Evolutionary conservation across 495 filamentous ascomycete species (phyloP), one percentile per base, ranked within the genome.

Genomic region (Parmelia sp.): DNA sequence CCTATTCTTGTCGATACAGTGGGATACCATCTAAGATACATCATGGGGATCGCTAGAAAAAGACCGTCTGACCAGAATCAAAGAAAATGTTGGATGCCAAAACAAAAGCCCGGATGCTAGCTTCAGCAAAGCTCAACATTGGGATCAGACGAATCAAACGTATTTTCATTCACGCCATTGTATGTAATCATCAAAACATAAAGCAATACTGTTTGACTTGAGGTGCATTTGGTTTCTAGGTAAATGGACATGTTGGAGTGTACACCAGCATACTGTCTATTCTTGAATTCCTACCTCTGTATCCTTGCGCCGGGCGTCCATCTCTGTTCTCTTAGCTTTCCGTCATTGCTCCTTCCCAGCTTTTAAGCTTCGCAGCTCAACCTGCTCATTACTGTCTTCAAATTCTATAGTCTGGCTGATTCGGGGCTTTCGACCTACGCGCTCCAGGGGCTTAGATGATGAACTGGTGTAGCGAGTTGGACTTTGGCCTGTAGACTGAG

Each of bases 1-100:
- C 62, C 62, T 59, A 53, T 64, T 64, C 62, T 64, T 64, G 62
- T 64, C 27, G 56, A 64, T 64, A 59, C 62, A 59, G 44, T 51
- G 57, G n/a, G 49, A 59, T 60, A 53, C 57, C 47, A 37, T 42
- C 35, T 39, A 51, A 59, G 57, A 51, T 59, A 59, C 42, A 64
- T 23, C 55, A 40, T 59, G 40, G 35, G 25, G 23, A 44, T 29
- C 21, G 25, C 21, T 17, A 36, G 19, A 42, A 57, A 55, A 57
- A 44, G 25, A 55, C 51, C 19, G 51, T 21, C 31, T 33, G 61
- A 56, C 42, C 21, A 31, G 51, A 57, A 42, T 2, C 31, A 23
- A 33, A 45, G 27, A 23, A 45, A 10, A 47, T 44, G 53, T 23
- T 58, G 49, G 12, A 57, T 27, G 35, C 40, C 29, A 15, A 9